Base-by-base conservation (phyloP, 345 rosid species). In the Clausena lansium region DNA sequence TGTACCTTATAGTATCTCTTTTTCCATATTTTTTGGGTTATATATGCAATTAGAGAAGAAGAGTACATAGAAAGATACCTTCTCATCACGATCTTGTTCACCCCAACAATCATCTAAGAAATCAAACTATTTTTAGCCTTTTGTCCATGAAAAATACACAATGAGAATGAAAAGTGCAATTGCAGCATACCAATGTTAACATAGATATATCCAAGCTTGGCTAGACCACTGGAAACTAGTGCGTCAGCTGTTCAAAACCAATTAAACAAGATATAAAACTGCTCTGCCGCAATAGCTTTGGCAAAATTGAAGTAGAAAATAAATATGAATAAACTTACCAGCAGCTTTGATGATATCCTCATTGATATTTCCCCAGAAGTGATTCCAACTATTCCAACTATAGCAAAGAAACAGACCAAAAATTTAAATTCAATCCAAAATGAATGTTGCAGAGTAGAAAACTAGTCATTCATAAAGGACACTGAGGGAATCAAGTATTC, bases 41-140 rank as follows among this genome's bases (percentile, higher is more conserved):
- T 66, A 5, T 13, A 24, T 24, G 39, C 22, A 35, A 47, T 33
- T 41, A 27, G 28, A 22, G 38, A 55, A 65, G 25, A 63, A 67
- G 10, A 13, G 13, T 45, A 32, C 5, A 19, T 32, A 35, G 55
- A 28, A n/a, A 58, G n/a, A 22, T 82, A 95, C 94, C 91, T 90
- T 81, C 24, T 35, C 61, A 78, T 91, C 95, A 58, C 99, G 93
- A 83, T 85, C 41, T 78, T 88, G 76, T 84, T 93, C 94, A 67
- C 94, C 99, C 99, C 99, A 95, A 79, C 98, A 92, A 83, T 95
- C 99, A 87, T 95, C 99, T 93, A 77, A 63, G 76, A 71, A 81
- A 68, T 54, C 78, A 78, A 74, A 50, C 39, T 41, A 22, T 47
- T 60, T 54, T 25, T 45, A 30, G 19, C 22, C 25, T 60, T 54